A percentile compares a stretch with the other conserved stretches of the same genome.
These are phyloP conservation scores for Paraphoma sp. DNA, from an alignment of 2,329 filamentous ascomycete species.

Conservation along the genomic window DNA sequence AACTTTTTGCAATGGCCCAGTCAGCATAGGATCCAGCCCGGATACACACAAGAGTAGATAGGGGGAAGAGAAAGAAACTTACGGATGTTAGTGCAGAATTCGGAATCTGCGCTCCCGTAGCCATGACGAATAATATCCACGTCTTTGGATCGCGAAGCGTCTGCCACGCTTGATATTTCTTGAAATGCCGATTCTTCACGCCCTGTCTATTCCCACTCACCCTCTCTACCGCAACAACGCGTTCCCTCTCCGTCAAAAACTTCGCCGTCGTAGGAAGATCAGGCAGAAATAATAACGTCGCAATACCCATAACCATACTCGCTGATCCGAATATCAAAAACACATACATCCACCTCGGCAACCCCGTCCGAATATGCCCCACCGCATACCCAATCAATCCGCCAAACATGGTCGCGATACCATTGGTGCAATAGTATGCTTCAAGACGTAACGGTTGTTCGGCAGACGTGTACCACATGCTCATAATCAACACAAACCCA, in stretches of 20 bases:
- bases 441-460: conserved; percentile 65
- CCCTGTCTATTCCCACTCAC: conserved; percentile 56
- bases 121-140: conserved; percentile 43
- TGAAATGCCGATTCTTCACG: conserved; percentile 59
- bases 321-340: conserved; percentile 64
- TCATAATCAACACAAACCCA: conserved; percentile 68
- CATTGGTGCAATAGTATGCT: conserved; percentile 58
- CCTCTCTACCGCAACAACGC: conserved; percentile 46
- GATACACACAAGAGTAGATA: too few species aligned
- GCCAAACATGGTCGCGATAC: conserved; percentile 61
- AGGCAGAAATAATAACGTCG: conserved; percentile 62
- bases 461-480: conserved; percentile 69
- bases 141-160: conserved; percentile 53
- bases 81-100: conserved; percentile 64
- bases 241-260: conserved; percentile 22
- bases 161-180: conserved; percentile 53
- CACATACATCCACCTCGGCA: conserved; percentile 50
- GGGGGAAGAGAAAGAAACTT: conserved; percentile 43
- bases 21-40: too few species aligned
- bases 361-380: conserved; percentile 57
- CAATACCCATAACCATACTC: conserved; percentile 41
- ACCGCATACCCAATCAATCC: conserved; percentile 66
- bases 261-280: conserved; percentile 47
- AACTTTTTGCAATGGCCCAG: not conserved
- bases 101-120: conserved; percentile 61